Conservation (phyloP, 192 early-diverging fungal species). For the Mortierella claussenii region DNA sequence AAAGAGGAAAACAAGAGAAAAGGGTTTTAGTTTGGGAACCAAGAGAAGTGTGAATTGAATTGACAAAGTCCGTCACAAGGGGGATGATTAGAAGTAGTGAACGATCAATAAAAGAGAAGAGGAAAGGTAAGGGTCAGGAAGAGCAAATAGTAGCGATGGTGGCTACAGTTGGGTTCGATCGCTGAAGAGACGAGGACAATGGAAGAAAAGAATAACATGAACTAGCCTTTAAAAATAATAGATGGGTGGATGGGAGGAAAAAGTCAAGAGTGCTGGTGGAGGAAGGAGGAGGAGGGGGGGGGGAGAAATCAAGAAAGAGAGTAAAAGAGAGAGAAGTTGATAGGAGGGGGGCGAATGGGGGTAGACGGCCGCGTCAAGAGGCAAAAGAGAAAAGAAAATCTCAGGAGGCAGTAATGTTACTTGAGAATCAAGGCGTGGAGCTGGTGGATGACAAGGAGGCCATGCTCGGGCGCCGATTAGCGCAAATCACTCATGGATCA, state of each 20-base stretch:
- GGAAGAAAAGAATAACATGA: neutral
- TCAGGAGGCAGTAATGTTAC: slow-evolving; percentile 15
- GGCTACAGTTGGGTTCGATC: neutral
- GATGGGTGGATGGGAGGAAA: neutral
- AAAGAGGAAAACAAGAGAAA: no score
- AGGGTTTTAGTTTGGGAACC: no score
- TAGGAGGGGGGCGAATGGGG: neutral
- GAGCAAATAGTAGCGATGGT: no score
- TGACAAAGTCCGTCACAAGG: no score
- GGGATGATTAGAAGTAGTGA: no score
- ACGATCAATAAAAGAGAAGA: no score
- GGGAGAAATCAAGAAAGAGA: neutral
- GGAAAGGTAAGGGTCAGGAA: no score
- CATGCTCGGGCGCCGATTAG: no score
- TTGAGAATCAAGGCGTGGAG: no score
- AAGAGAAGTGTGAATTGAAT: no score
- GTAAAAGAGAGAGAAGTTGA: slow-evolving; percentile 3
- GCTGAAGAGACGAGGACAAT: neutral
- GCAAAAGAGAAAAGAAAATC: slow-evolving; percentile 7
- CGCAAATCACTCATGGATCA: neutral
- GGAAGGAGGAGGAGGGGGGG: neutral
- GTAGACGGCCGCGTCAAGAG: neutral
- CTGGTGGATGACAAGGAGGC: neutral
- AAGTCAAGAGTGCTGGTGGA: neutral
- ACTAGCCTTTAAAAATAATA: no score